Evolutionary conservation across 2,329 filamentous ascomycete species (phyloP), one percentile per base, ranked within the genome.

Genomic region (Exophiala spinifera): DNA sequence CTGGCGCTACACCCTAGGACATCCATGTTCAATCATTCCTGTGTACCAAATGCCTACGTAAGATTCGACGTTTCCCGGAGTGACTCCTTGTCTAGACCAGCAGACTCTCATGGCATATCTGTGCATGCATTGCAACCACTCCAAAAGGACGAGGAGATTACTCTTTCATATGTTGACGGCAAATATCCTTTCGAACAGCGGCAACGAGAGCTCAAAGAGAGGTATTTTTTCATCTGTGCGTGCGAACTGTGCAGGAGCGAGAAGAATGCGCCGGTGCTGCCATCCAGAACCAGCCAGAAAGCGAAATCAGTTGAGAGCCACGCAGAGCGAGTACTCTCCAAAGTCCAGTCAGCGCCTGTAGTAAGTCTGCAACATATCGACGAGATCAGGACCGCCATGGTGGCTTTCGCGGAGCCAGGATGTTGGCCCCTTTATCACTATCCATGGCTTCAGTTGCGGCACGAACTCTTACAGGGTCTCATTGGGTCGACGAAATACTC

Each of bases 131-230:
- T 84, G 1, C 70, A 69, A 11, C 72, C 76, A 0, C 82, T 86
- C 56, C 66, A 70, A 15, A 73, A 75, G 53, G 76, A 75, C 56
- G 77, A 82, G 25, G 82, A 87, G 64, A 73, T 86, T 25, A 80
- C 76, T 61, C 80, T 85, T 55, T 80, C 81, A 2, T 87, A 87
- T 63, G 73, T 84, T 57, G 83, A 86, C 62, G 72, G 72, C 33
- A 82, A 78, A 0, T 75, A 77, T 36, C 76, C 81, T 0, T 74
- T 72, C 21, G 61, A 69, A 7, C 70, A 72, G n/a, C 78, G 83
- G 2, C 79, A 77, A 57, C 67, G 67, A 2, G 78, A 83, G 61
- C 73, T 86, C 1, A 67, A 69, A 44, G 68, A 73, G 20, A 74
- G 78, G 23, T 86, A 83, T 70, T 81, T 78, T 65, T 86, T 86